Conservation (phyloP, 2,329 filamentous ascomycete genomes). For the Cladobotryum mycophilum region DNA sequence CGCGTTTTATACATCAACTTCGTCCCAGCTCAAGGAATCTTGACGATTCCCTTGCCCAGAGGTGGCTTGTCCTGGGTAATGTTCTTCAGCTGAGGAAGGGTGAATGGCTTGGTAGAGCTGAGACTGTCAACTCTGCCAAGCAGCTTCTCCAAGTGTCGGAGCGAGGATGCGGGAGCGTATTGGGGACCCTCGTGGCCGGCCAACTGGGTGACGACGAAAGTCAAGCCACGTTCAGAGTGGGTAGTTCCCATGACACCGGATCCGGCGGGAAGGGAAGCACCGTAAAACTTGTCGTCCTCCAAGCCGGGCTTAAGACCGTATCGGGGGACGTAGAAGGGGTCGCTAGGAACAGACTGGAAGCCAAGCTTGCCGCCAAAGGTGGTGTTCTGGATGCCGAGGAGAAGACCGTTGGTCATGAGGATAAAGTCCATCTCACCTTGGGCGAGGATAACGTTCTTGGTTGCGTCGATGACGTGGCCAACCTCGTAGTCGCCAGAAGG, state of each 20-base stretch:
- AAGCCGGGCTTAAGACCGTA: slow-evolving; percentile 12
- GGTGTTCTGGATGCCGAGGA: slow-evolving; percentile 74
- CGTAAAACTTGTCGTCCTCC: slow-evolving; percentile 36
- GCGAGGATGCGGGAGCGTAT: slow-evolving; percentile 62
- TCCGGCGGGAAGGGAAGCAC: slow-evolving; percentile 44
- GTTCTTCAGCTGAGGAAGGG: slow-evolving; percentile 15
- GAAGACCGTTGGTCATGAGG: slow-evolving; percentile 60
- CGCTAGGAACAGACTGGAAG: slow-evolving; percentile 54
- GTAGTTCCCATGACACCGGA: slow-evolving; percentile 63
- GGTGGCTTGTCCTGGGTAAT: slow-evolving; percentile 14
- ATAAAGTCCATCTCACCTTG: slow-evolving; percentile 67
- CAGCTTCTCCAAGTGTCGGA: slow-evolving; percentile 68
- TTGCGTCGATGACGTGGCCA: slow-evolving; percentile 65
- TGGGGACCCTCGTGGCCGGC: slow-evolving; percentile 64
- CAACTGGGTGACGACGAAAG: slow-evolving; percentile 57
- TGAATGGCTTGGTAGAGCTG: slow-evolving; percentile 34
- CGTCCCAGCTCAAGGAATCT: slow-evolving; percentile 9
- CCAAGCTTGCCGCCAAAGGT: slow-evolving; percentile 68
- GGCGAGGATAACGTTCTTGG: slow-evolving; percentile 65
- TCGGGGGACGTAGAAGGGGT: slow-evolving; percentile 61
- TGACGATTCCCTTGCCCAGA: slow-evolving; percentile 19
- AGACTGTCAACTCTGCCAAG: slow-evolving; percentile 61
- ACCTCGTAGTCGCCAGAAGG: slow-evolving; percentile 53
- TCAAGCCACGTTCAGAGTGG: slow-evolving; percentile 70
- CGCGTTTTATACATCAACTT: too few species aligned